Conservation (phyloP, 495 filamentous ascomycete species). For the Lophium mytilinum region DNA sequence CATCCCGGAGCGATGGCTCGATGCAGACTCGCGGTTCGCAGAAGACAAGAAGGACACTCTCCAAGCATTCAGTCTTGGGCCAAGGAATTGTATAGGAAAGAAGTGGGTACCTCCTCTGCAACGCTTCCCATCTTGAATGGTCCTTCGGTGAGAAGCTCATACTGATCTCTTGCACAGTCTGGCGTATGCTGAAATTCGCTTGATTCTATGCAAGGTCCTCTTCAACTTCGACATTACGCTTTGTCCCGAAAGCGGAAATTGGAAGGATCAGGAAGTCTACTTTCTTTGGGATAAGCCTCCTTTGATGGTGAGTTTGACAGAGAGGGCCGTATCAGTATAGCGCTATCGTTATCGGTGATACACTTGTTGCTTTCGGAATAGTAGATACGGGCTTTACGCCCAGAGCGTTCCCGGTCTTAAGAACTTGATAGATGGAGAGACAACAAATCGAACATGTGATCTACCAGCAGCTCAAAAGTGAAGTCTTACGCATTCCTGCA, state of each 20-base stretch:
- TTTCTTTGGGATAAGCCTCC: constrained; percentile 39
- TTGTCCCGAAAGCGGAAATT: constrained; percentile 20
- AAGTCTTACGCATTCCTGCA: too few species aligned
- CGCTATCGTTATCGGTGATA: too few species aligned
- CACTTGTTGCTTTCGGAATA: too few species aligned
- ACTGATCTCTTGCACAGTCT: constrained; percentile 13
- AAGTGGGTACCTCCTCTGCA: background rate
- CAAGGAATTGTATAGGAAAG: constrained; percentile 24
- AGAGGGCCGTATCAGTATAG: background rate
- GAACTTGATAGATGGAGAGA: too few species aligned
- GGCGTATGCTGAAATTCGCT: constrained; percentile 12
- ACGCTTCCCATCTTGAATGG: constrained; percentile 5
- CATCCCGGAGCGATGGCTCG: constrained; percentile 28
- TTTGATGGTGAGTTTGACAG: constrained; percentile 5
- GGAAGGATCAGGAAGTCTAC: constrained; percentile 24
- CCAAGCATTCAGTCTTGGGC: constrained; percentile 21
- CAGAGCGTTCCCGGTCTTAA: too few species aligned
- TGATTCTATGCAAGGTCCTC: constrained; percentile 7
- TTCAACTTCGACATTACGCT: constrained; percentile 15
- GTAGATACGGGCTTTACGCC: too few species aligned
- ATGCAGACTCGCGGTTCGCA: constrained; percentile 10
- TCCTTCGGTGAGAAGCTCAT: background rate
- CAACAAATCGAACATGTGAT: too few species aligned
- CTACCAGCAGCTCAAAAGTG: too few species aligned
- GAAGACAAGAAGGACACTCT: constrained; percentile 12